A percentile compares a stretch with the other conserved stretches of the same genome.
Conservation (phyloP, 495 filamentous ascomycete genomes). For the Amniculicola lignicola region DNA sequence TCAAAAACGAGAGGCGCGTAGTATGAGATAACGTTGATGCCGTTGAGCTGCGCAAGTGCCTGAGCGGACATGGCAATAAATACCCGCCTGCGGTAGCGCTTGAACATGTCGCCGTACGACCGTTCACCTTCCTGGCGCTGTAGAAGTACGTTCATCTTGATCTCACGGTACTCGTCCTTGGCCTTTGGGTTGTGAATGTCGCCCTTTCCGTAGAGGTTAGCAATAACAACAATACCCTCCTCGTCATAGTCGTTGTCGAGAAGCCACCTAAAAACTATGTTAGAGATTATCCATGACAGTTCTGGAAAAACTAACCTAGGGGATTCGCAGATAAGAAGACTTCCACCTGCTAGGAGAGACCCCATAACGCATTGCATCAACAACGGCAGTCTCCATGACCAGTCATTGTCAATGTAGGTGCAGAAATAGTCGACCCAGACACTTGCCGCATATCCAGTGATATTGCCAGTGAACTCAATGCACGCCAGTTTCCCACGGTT, state of each 20-base stretch:
- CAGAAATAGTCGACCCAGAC: constrained; percentile 99
- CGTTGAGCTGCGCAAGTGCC: constrained; percentile 91
- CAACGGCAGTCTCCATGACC: constrained; percentile 87
- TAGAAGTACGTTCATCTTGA: constrained; percentile 94
- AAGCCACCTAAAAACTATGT: constrained; percentile 68
- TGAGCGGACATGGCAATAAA: constrained; percentile 99
- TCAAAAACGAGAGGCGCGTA: constrained; percentile 97
- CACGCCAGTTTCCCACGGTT: constrained; percentile 93
- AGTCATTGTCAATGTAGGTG: constrained; percentile 78
- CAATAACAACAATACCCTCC: constrained; percentile 96
- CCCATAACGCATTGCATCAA: constrained; percentile 96
- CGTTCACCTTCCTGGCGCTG: constrained; percentile 92
- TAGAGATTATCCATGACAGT: constrained; percentile 7
- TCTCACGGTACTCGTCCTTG: constrained; percentile 91
- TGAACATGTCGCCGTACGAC: constrained; percentile 92
- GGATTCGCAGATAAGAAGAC: constrained; percentile 91
- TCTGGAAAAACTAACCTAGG: constrained; percentile 62
- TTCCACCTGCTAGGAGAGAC: constrained; percentile 73
- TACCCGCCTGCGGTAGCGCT: constrained; percentile 82
- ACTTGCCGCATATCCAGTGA: constrained; percentile 88
- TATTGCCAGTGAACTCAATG: constrained; percentile 97
- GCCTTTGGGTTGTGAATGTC: constrained; percentile 91
- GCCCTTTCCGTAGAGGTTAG: constrained; percentile 92
- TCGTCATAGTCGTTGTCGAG: constrained; percentile 97
- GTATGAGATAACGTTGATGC: constrained; percentile 99